Conservation (phyloP, 1,284 basidiomycete genomes). For the Irpex lacteus region DNA sequence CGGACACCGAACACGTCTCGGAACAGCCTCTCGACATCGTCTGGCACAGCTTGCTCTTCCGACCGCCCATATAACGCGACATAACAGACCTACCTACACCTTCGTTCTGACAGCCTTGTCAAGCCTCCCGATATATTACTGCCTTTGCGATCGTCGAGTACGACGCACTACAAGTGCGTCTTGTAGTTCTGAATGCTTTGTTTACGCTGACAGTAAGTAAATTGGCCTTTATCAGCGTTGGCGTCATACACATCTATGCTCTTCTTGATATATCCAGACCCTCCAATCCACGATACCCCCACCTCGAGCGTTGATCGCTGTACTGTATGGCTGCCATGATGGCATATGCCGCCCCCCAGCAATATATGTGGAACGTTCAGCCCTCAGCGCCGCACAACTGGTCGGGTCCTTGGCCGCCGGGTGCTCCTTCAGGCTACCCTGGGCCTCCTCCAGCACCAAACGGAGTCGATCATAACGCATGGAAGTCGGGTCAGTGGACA, state of each 20-base stretch:
- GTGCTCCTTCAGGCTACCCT: constrained; percentile 21
- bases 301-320: not conserved
- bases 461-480: constrained; percentile 26
- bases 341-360: not conserved
- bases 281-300: not conserved
- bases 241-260: not conserved
- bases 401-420: constrained; percentile 21
- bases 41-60: not conserved
- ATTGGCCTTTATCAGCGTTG: not conserved
- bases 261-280: not conserved
- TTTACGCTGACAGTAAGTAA: not conserved
- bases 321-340: not conserved
- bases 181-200: not conserved
- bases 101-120: not conserved
- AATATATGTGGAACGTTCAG: not conserved
- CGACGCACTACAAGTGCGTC: not conserved
- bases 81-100: not conserved
- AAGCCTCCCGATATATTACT: not conserved
- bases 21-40: not conserved
- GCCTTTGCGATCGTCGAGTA: not conserved
- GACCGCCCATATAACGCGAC: not conserved
- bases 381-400: constrained; percentile 16
- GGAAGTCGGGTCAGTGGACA: constrained; percentile 28
- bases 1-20: not conserved
- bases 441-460: constrained; percentile 27